Base-by-base conservation (phyloP, 257 asterid genomes). In the Thymus quinquecostatus region DNA sequence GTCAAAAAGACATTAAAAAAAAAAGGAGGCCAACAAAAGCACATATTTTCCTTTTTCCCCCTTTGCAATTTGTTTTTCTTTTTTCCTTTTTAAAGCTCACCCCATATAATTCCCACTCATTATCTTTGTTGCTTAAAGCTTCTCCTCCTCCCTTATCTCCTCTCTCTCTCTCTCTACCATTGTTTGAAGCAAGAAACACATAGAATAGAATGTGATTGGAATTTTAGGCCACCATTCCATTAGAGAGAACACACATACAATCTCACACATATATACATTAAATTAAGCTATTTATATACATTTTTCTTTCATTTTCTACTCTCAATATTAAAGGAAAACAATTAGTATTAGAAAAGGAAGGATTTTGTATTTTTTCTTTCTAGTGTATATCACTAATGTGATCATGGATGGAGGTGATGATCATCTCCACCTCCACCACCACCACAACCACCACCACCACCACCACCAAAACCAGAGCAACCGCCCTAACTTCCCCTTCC, bases 51-150 rank as follows among this genome's bases (percentile, higher is more conserved):
- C 66, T 50, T 79, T 79, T 82, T 78, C 14, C 50, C 50, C 64
- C 53, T 66, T 77, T 64, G 64, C 55, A 9, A 14, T 40, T 56
- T 28, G 1, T 29, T 69, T 71, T 6, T 7, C 27, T 40, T 41
- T 65, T 75, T 75, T 53, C 70, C 82, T 82, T 82, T 89, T 85
- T 84, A 92, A 86, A 86, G 97, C 86, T 84, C 88, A 84, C 88
- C 87, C 84, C 85, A 67, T 85, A 86, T 90, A 88, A 90, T 86
- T 84, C 86, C 97, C 95, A 86, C 96, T 92, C 96, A 90, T 92
- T 88, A 87, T 90, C 96, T 83, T 88, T 88, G 92, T 86, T 87
- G 89, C 97, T 86, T 90, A 85, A 89, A 90, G 96, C 90, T 79
- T 81, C 57, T 75, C 65, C 74, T 64, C 84, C 80, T 76, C 82